Percentiles rank a stretch among this genome's conserved stretches.
Conservation (phyloP, 2,329 filamentous ascomycete genomes). For the Talaromyces pinophilus region DNA sequence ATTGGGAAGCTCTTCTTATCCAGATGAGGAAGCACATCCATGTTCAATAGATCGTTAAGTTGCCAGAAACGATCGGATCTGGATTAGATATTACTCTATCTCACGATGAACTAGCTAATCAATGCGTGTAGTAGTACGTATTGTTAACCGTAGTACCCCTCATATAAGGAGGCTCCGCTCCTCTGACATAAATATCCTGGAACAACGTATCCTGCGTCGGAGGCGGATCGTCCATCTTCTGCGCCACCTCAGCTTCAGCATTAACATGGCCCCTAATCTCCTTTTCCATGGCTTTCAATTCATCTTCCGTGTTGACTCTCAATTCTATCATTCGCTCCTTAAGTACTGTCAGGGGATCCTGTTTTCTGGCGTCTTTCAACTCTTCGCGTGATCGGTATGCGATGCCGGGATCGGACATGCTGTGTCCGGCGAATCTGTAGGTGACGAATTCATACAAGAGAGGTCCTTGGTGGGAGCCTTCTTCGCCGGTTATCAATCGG, state of each 20-base stretch:
- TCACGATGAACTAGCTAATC: no score
- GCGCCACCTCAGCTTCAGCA: conserved; percentile 78
- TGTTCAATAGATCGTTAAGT: neutral
- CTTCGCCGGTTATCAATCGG: conserved; percentile 64
- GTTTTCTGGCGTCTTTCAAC: conserved; percentile 93
- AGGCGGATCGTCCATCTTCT: conserved; percentile 78
- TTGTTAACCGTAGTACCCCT: conserved; percentile 80
- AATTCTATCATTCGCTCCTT: conserved; percentile 95
- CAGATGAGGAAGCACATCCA: neutral
- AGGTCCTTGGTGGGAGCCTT: conserved; percentile 71
- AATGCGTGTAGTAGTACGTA: conserved; percentile 65
- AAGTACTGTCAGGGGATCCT: conserved; percentile 90
- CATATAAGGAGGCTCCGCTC: conserved; percentile 78
- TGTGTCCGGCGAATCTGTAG: conserved; percentile 95
- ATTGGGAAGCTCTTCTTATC: no score
- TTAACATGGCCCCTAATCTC: conserved; percentile 78
- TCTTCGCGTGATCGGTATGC: conserved; percentile 97
- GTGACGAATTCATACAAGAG: conserved; percentile 95
- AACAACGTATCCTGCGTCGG: conserved; percentile 76
- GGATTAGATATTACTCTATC: neutral
- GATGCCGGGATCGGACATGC: conserved; percentile 95
- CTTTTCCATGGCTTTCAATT: conserved; percentile 90
- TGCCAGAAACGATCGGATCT: neutral
- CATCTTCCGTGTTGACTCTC: conserved; percentile 80
- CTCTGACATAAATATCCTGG: conserved; percentile 87